Evolutionary conservation across 2,329 filamentous ascomycete genomes (phyloP).

Genomic region (Aspergillus unguis): DNA sequence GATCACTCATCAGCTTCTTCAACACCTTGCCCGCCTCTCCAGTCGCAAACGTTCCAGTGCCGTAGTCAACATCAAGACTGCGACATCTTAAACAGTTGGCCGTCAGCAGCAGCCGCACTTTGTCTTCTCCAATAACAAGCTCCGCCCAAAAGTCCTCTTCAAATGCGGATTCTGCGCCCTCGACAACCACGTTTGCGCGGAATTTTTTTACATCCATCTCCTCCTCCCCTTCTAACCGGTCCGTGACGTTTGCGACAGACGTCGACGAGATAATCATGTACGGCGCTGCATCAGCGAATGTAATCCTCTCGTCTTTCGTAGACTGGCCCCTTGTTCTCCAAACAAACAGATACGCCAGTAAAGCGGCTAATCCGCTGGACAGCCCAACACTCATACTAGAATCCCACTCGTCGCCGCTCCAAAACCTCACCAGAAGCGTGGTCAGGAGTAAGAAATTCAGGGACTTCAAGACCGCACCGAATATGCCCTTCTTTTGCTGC

Average conservation of each 20-base stretch:
- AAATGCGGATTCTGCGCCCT: conserved; percentile 55
- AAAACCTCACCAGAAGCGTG: too few relatives aligned
- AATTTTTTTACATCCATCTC: conserved; percentile 66
- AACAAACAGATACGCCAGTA: not conserved
- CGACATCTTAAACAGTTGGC: conserved; percentile 67
- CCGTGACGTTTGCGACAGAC: conserved; percentile 65
- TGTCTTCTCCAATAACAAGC: conserved; percentile 44
- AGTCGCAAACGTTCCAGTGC: conserved; percentile 57
- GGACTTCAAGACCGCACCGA: not conserved
- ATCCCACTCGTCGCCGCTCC: too few relatives aligned
- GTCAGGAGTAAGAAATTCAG: too few relatives aligned
- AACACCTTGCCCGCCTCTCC: conserved; percentile 60
- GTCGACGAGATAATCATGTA: conserved; percentile 68
- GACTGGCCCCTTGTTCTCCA: not conserved
- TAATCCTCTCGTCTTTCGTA: conserved; percentile 25
- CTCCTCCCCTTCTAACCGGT: conserved; percentile 49
- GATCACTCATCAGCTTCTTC: conserved; percentile 67
- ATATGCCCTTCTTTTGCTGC: conserved; percentile 1
- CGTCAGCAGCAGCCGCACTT: conserved; percentile 54
- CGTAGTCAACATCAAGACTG: conserved; percentile 69
- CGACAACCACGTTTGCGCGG: conserved; percentile 69
- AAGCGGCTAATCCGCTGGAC: not conserved
- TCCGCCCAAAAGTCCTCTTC: conserved; percentile 73
- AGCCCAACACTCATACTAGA: not conserved
- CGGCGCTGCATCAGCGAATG: conserved; percentile 45